Conservation (phyloP, 2,329 filamentous ascomycete species). For the Aspergillus proliferans region DNA sequence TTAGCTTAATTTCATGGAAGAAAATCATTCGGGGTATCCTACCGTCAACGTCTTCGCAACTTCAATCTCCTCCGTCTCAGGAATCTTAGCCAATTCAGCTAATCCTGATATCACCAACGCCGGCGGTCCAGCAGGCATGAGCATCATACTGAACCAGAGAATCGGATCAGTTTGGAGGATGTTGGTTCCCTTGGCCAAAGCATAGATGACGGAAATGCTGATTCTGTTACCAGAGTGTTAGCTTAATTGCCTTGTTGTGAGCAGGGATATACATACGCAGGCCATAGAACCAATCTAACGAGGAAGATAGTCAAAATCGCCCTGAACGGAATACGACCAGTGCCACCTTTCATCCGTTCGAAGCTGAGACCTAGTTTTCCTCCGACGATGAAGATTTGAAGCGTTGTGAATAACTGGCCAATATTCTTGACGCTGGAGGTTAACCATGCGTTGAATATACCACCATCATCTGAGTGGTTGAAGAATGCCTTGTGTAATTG, state of each 20-base stretch:
- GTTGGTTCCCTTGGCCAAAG: constrained; percentile 47
- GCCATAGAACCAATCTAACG: constrained; percentile 58
- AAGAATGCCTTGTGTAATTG: constrained; percentile 59
- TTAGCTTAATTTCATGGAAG: constrained; percentile 1
- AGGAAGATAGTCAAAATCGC: constrained; percentile 48
- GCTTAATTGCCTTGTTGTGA: neutral
- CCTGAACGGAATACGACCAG: constrained; percentile 33
- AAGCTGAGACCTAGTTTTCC: constrained; percentile 57
- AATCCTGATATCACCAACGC: constrained; percentile 50
- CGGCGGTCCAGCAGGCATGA: constrained; percentile 53
- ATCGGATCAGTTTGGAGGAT: constrained; percentile 54
- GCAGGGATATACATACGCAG: constrained; percentile 28
- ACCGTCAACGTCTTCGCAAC: constrained; percentile 50
- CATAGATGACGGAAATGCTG: constrained; percentile 51
- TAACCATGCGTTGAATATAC: constrained; percentile 62
- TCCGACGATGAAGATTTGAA: constrained; percentile 61
- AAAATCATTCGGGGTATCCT: constrained; percentile 19
- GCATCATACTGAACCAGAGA: constrained; percentile 60
- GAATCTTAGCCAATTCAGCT: constrained; percentile 42
- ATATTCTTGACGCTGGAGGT: constrained; percentile 57
- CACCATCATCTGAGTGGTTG: constrained; percentile 50
- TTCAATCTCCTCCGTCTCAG: constrained; percentile 46
- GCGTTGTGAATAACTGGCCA: constrained; percentile 57
- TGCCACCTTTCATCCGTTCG: constrained; percentile 37
- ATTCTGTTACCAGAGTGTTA: constrained; percentile 22